Conservation (phyloP, 2,329 filamentous ascomycete species). For the Chalaropsis thielavioides region DNA sequence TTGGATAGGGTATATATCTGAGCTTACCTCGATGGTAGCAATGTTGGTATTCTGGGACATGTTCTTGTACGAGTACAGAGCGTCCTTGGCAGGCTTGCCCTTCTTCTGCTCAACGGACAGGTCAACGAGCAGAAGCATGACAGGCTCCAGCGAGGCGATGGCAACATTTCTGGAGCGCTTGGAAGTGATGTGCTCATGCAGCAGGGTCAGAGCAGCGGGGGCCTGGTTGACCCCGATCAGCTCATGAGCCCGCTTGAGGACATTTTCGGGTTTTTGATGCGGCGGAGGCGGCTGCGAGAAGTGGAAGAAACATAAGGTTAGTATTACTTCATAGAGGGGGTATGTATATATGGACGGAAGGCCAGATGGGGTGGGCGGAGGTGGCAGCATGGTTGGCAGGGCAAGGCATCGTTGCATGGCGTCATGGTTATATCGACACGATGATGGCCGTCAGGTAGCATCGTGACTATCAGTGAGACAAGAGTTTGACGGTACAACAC, state of each 20-base stretch:
- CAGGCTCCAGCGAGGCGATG: slow-evolving; percentile 89
- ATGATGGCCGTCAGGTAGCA: not conserved
- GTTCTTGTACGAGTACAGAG: slow-evolving; percentile 99
- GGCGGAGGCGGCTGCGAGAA: slow-evolving; percentile 71
- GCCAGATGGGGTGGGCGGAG: not conserved
- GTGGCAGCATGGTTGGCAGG: not conserved
- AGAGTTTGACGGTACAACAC: not conserved
- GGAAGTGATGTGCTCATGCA: slow-evolving; percentile 98
- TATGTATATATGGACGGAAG: not conserved
- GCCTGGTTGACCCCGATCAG: slow-evolving; percentile 95
- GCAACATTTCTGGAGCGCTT: slow-evolving; percentile 96
- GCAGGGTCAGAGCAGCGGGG: slow-evolving; percentile 77
- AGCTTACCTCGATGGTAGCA: slow-evolving; percentile 68
- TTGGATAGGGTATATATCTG: not conserved
- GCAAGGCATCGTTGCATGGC: not conserved
- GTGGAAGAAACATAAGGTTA: slow-evolving; percentile 14
- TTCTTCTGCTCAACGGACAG: slow-evolving; percentile 95
- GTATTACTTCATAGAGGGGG: not conserved
- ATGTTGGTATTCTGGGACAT: slow-evolving; percentile 99
- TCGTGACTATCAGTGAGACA: not conserved
- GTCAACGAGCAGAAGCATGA: slow-evolving; percentile 96
- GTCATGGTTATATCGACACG: not conserved
- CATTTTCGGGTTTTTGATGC: slow-evolving; percentile 97
- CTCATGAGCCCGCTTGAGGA: slow-evolving; percentile 95
- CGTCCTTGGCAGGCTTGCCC: slow-evolving; percentile 96